Base-by-base conservation (phyloP, 2,329 filamentous ascomycete species). In the Penicillium sp. region DNA sequence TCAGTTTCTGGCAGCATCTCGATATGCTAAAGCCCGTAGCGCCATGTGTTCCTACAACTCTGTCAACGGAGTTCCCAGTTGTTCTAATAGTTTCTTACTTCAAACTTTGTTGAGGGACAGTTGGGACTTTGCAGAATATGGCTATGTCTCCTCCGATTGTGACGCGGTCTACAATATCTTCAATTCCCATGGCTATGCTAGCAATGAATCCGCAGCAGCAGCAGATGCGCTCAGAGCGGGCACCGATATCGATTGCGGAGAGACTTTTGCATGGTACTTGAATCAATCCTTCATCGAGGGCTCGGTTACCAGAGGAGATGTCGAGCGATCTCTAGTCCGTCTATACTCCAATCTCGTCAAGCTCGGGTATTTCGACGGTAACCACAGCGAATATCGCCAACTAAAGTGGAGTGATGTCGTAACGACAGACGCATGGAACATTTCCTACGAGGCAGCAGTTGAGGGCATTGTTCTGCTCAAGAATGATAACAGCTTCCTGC, bases 101-200 rank as follows among this genome's bases (percentile, higher is more conserved):
- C 77, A 85, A 60, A 81, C 81, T 0, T 74, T 90, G 14, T 75
- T 90, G 2, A 79, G 87, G 1, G 80, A 87, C 46, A 81, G 84
- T 63, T 90, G 86, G 83, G 78, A 76, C 45, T 90, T 85, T 78
- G 81, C 78, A 0, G 76, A 80, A 6, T 47, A 53, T 2, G 79
- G 84, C 50, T 82, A 87, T 59, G 78, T 89, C 35, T 84, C 83
- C 0, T 83, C 80, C 16, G 86, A 89, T 64, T 89, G 87, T 61
- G 84, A 85, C 56, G 81, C 86, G 0, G 75, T 87, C 0, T 74
- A 80, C 45, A 81, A 86, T 63, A 79, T 87, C 55, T 84, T 75
- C 61, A 72, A 77, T n/a, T 78, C 78, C 0, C 80, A 86, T 63
- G 77, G 83, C 52, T 74, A 74, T 53, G 68, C 69, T 1, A 56